Evolutionary conservation across 768 basidiomycete genomes (phyloP).

Genomic region (Kockovaella imperatae): DNA sequence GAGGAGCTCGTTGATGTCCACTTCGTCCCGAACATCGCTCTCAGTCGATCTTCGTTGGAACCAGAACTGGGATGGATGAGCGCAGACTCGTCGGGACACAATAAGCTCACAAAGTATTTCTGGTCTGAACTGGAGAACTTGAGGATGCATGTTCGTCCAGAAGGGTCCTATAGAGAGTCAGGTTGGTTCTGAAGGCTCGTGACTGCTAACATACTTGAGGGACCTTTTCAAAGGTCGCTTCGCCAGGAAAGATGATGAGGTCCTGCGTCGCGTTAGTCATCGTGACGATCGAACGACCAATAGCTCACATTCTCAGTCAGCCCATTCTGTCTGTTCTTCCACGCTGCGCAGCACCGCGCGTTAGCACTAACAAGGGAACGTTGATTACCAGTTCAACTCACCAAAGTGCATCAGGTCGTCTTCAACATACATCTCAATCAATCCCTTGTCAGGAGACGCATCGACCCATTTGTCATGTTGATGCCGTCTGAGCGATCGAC

Average conservation of each 20-base stretch:
- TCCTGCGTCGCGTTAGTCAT: conserved; percentile 51
- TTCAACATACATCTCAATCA: conserved; percentile 29
- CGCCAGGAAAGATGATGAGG: conserved; percentile 75
- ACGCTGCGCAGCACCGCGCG: conserved; percentile 12
- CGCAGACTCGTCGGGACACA: background rate
- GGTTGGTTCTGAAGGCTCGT: background rate
- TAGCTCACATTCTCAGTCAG: conserved; percentile 31
- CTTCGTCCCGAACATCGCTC: conserved; percentile 17
- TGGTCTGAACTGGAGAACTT: conserved; percentile 86
- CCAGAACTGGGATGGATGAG: conserved; percentile 31
- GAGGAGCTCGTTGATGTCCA: conserved; percentile 36
- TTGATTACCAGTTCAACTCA: conserved; percentile 52
- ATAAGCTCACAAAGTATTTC: conserved; percentile 67
- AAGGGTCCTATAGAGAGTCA: conserved; percentile 43
- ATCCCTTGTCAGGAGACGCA: conserved; percentile 36
- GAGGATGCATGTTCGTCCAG: conserved; percentile 73
- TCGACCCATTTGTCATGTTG: conserved; percentile 39
- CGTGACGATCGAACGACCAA: background rate
- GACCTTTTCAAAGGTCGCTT: conserved; percentile 73
- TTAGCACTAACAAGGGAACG: conserved; percentile 45
- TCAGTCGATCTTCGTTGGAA: conserved; percentile 30
- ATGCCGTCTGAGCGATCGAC: conserved; percentile 28
- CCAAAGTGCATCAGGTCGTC: conserved; percentile 51
- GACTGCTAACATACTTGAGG: conserved; percentile 48
- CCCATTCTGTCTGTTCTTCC: conserved; percentile 27